Evolutionary conservation across 352 stramenopile genomes (phyloP).

Genomic region (Peronospora farinosa): DNA sequence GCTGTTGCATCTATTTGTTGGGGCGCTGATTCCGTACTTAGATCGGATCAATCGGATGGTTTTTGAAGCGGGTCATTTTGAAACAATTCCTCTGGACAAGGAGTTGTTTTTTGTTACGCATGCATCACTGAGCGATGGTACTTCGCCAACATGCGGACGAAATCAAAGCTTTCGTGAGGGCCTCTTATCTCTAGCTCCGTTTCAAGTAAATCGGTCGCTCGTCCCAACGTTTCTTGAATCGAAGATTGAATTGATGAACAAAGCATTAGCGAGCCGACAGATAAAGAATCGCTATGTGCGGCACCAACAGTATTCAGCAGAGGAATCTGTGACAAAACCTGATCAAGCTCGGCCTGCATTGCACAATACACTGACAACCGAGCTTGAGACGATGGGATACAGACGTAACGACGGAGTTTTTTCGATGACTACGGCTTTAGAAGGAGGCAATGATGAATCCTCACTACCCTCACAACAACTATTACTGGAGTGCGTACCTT

Average conservation of each 20-base stretch:
- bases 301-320: conserved; percentile 17
- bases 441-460: background rate
- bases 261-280: conserved; percentile 55
- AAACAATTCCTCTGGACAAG: conserved; percentile 33
- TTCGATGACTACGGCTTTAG: background rate
- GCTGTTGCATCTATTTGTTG: conserved; percentile 40
- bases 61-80: conserved; percentile 40
- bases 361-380: conserved; percentile 9
- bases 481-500: conserved; percentile 33
- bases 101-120: conserved; percentile 51
- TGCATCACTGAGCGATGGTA: conserved; percentile 6
- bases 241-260: conserved; percentile 31
- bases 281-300: conserved; percentile 56
- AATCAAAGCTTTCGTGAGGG: conserved; percentile 39
- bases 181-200: conserved; percentile 37
- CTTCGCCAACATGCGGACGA: conserved; percentile 17
- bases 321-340: conserved; percentile 1
- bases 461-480: conserved; percentile 3
- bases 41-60: conserved; percentile 41
- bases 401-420: conserved; percentile 5
- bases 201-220: conserved; percentile 27
- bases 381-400: conserved; percentile 14
- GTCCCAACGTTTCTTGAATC: conserved; percentile 45
- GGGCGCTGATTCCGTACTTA: conserved; percentile 43
- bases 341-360: conserved; percentile 8